These are phyloP conservation scores for Glycine tomentella DNA, from an alignment of 306 rosid species.

Conservation along the genomic window DNA sequence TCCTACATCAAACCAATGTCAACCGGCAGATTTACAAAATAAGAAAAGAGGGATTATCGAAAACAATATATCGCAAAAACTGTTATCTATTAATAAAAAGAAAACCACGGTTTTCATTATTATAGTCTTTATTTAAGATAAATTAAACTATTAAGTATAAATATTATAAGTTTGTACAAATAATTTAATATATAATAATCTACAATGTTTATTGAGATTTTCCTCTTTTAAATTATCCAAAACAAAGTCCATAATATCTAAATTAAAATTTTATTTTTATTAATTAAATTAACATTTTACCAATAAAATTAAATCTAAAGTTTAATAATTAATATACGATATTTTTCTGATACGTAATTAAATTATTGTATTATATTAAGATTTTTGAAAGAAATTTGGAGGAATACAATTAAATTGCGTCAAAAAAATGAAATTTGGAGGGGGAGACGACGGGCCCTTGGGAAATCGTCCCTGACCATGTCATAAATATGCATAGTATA, in stretches of 20 bases:
- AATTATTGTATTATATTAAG: background rate
- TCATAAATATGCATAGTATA: background rate
- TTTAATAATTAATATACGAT: background rate
- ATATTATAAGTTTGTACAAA: too few relatives aligned
- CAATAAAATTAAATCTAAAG: background rate
- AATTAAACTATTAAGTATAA: too few relatives aligned
- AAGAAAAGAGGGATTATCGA: background rate
- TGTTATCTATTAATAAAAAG: background rate
- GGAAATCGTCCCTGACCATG: background rate
- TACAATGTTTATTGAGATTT: background rate
- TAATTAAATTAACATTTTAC: background rate
- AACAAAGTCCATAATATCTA: background rate
- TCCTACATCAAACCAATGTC: background rate
- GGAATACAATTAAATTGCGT: too few relatives aligned
- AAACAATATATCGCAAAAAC: too few relatives aligned
- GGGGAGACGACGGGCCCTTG: too few relatives aligned
- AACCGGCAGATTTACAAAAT: background rate
- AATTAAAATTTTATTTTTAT: background rate
- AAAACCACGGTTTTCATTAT: background rate
- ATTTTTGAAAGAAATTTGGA: too few relatives aligned
- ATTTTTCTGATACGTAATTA: background rate
- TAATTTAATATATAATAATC: background rate
- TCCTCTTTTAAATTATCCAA: background rate
- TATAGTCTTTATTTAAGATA: too few relatives aligned
- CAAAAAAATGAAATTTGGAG: too few relatives aligned